Base-by-base conservation (phyloP, 148 eudicot genomes). In the Fagopyrum esculentum region DNA sequence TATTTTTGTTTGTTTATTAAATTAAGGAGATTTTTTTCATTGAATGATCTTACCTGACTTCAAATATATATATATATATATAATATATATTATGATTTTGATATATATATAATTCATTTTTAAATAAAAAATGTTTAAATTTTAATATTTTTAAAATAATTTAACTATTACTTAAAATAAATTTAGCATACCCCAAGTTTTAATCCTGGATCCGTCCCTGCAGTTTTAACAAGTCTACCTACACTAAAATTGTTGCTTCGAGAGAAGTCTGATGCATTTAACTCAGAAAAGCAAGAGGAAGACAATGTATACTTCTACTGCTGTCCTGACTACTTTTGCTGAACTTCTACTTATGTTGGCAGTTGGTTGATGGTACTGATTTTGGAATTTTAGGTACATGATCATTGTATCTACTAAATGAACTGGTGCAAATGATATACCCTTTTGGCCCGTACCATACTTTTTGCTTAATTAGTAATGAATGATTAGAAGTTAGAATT, bases 181-280 rank as follows among this genome's bases (percentile, higher is more conserved):
- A n/a, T n/a, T n/a, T n/a, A n/a, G n/a, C n/a, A n/a, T n/a, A n/a
- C n/a, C n/a, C n/a, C n/a, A n/a, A n/a, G n/a, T n/a, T n/a, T n/a
- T n/a, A n/a, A n/a, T n/a, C n/a, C n/a, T n/a, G n/a, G n/a, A n/a
- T n/a, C n/a, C n/a, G n/a, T n/a, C n/a, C n/a, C n/a, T n/a, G n/a
- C n/a, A n/a, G n/a, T n/a, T n/a, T n/a, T n/a, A n/a, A n/a, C n/a
- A n/a, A n/a, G n/a, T n/a, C n/a, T n/a, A n/a, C n/a, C n/a, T n/a
- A n/a, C n/a, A n/a, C 89, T 95, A 35, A 95, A 95, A 85, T 86
- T 78, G 80, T 48, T 82, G 8, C 87, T 95, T 66, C 94, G 97
- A 72, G 93, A 88, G 54, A 90, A 92, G 80, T 89, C 96, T 22
- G 99, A 95, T 82, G 87, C 61, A 68, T 92, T 92, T 79, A 90